Evolutionary conservation across 2,329 filamentous ascomycete species (phyloP), one percentile per base, ranked within the genome.

Genomic region (Xylariomycetidae sp.): DNA sequence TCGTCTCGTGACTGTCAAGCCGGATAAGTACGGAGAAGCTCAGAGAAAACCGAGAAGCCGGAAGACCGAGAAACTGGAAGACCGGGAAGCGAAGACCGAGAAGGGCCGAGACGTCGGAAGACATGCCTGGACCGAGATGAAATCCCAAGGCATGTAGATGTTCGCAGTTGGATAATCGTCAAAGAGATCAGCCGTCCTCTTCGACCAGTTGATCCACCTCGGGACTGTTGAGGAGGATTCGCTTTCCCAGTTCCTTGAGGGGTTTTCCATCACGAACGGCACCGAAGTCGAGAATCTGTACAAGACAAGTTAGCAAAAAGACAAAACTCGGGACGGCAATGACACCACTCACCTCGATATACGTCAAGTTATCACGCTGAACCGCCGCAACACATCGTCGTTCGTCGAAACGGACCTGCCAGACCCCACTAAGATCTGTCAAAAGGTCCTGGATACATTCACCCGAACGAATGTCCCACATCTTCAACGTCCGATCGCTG

Each of bases 351-450:
- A 95, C 92, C 77, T 98, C 92, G 38, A 98, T 88, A 59, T 94
- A 98, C 14, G 92, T 98, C 50, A 95, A 64, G 50, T 79, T 82
- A 46, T 95, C 87, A 35, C 92, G 77, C 67, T 98, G 92, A 36
- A 98, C 92, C 27, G 92, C 92, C 39, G 92, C 92, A 37, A 98
- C 92, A 58, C 92, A 98, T 57, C 90, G 76, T 47, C 92, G 75
- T 55, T 93, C 87, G 53, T 98, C 89, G 63, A 98, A 98, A 53
- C 92, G 92, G 52, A 98, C 92, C 65, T 98, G 92, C 92, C 92
- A 98, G 6, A 98, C 92, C n/a, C 90, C 89, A 47, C 82, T 90
- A 22, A 98, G 71, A 53, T 95, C 89, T 10, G 87, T 95, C 52
- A 98, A 70, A 25, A 98, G 73, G 59, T 98, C 90, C 47, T 90